These are phyloP conservation scores for Ceratocystis colombiana DNA, from an alignment of 2,329 filamentous ascomycete species.

Conservation along the genomic window DNA sequence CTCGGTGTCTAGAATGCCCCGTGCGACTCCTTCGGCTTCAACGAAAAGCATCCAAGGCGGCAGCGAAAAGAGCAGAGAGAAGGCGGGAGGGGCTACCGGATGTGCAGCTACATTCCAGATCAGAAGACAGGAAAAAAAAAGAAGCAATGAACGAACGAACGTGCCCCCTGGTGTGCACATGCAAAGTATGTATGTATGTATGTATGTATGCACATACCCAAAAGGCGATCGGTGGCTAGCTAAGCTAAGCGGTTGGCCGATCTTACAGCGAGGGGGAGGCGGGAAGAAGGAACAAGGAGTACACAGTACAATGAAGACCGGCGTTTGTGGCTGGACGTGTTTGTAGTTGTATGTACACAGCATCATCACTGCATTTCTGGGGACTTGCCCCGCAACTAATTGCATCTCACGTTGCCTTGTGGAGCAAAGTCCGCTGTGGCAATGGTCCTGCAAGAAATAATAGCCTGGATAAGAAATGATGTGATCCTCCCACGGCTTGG, in stretches of 20 bases:
- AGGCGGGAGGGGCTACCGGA: not conserved
- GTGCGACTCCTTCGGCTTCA: conserved; percentile 12
- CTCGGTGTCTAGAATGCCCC: not conserved
- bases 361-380: no score
- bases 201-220: not conserved
- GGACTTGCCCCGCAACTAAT: no score
- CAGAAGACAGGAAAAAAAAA: not conserved
- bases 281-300: no score
- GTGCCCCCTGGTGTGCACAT: not conserved
- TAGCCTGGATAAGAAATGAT: not conserved
- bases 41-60: not conserved
- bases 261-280: not conserved
- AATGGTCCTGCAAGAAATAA: not conserved
- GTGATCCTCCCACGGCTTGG: not conserved
- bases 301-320: no score
- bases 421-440: not conserved
- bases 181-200: not conserved
- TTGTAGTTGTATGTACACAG: no score
- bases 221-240: not conserved
- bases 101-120: not conserved
- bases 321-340: no score
- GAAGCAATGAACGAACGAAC: not conserved
- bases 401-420: no score
- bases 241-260: not conserved
- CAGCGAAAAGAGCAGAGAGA: not conserved